phyloP scores from a whole-genome alignment of 345 rosid genomes.

The Acer campestre region DNA sequence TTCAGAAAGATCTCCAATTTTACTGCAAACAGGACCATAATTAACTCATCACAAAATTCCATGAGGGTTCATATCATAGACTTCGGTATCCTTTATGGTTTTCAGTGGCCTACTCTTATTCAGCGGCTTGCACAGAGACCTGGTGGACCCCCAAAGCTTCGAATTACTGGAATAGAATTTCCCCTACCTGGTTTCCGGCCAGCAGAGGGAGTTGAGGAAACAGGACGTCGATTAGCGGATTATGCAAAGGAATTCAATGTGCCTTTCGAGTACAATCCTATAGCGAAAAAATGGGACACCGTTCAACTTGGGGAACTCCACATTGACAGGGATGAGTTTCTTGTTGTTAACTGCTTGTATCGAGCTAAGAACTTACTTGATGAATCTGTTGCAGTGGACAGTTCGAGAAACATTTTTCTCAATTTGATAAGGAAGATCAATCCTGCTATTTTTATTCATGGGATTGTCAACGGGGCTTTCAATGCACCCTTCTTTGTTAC shows the following conservation, averaged over 20 bases:
- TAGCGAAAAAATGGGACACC: conserved; percentile 86
- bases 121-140: conserved; percentile 54
- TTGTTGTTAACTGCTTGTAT: conserved; percentile 67
- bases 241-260: conserved; percentile 81
- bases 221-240: conserved; percentile 77
- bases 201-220: conserved; percentile 84
- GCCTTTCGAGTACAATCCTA: conserved; percentile 81
- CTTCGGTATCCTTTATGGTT: conserved; percentile 91
- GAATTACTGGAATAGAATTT: conserved; percentile 91
- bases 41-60: conserved; percentile 44
- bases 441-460: conserved; percentile 69
- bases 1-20: conserved; percentile 77
- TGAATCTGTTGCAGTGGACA: conserved; percentile 65
- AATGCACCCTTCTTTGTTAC: conserved; percentile 90
- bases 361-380: conserved; percentile 77
- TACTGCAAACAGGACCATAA: conserved; percentile 56
- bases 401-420: conserved; percentile 63
- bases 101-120: conserved; percentile 91
- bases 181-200: conserved; percentile 96
- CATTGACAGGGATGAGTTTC: conserved; percentile 65
- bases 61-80: conserved; percentile 77
- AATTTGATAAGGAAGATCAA: conserved; percentile 65
- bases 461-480: conserved; percentile 67
- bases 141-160: conserved; percentile 74
- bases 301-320: conserved; percentile 72